Evolutionary conservation across 2,329 filamentous ascomycete species (phyloP), one percentile per base, ranked within the genome.

Genomic region (Beauveria brongniartii): DNA sequence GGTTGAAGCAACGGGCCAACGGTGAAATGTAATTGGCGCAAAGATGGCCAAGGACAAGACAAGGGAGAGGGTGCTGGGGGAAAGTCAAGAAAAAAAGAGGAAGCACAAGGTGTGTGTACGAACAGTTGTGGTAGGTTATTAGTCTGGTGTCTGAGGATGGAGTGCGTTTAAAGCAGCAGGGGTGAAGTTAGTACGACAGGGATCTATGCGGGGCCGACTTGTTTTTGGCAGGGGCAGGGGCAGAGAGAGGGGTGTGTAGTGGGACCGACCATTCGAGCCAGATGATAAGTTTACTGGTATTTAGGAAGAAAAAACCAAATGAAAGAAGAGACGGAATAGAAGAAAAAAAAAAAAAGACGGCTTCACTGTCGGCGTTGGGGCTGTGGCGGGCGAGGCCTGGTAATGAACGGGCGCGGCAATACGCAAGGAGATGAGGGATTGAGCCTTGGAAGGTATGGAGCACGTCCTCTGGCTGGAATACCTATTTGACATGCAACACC

Each of bases 171-270:
- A 40, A 34, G 10, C 20, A n/a, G 47, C 5, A 37, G 22, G 51
- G 9, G 34, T 41, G 30, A 10, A 12, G 18, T 34, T 34, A 61
- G 30, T 9, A 43, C 9, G 20, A 24, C 44, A 12, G 34, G 44
- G 59, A 44, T 52, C 40, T 46, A 28, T 47, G 47, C 14, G 40
- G 57, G 50, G 40, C 37, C 40, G 16, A 44, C 28, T 59, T 59
- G 53, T 59, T 59, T 59, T 59, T 54, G 57, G 57, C 57, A 53
- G 57, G 57, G 57, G 56, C 8, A n/a, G 12, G 34, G 34, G 34
- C 34, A 30, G 20, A 40, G 44, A 22, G 24, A 14, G 6, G 41
- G 44, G 58, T 26, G 51, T 48, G 30, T 55, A 34, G 52, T 55
- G 51, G 51, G 34, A 50, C 59, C 59, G 46, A 41, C 52, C 37